A percentile compares a stretch with the other conserved stretches of the same genome.
Conservation (phyloP, 148 eudicot species). For the Vaccinium darrowii region DNA sequence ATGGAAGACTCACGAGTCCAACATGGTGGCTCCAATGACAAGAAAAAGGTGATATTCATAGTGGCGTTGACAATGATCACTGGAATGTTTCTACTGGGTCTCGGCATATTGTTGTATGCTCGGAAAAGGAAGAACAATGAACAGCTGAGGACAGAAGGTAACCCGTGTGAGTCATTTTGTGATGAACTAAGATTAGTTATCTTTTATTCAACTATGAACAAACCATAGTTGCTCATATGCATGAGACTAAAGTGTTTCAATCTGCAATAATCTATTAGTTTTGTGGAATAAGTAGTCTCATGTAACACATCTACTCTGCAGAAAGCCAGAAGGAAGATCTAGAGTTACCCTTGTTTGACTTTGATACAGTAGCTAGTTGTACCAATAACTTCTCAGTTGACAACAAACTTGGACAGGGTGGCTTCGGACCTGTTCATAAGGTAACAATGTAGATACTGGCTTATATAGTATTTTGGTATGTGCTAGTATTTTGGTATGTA, state of each 20-base stretch:
- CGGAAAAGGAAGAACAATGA: neutral
- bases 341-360: no score
- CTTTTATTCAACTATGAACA: no score
- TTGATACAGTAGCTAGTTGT: no score
- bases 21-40: neutral
- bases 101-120: neutral
- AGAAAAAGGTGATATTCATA: neutral
- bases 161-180: neutral
- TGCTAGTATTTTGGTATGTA: no score
- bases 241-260: no score
- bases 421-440: constrained; percentile 37
- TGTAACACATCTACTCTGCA: no score
- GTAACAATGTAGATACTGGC: constrained; percentile 13
- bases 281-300: neutral
- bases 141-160: neutral
- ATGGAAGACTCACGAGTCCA: neutral
- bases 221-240: no score
- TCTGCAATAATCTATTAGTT: no score
- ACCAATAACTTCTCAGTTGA: no score
- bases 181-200: neutral
- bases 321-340: no score
- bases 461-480: no score
- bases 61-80: neutral
- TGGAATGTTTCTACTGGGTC: neutral
- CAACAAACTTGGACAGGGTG: no score